phyloP scores from a whole-genome alignment of 169 alveolate species.

The Theileria parva region DNA sequence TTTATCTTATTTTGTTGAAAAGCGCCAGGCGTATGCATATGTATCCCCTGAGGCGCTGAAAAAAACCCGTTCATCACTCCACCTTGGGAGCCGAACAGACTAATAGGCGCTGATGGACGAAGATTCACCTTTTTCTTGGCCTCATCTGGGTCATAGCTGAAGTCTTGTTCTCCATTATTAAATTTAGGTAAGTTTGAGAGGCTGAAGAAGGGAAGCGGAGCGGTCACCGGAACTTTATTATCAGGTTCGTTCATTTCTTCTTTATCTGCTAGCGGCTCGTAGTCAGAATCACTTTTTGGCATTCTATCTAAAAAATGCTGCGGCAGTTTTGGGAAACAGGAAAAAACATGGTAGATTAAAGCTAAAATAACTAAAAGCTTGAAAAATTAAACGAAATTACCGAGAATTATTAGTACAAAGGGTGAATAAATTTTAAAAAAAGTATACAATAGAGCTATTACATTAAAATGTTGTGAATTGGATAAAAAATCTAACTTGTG shows the following conservation, averaged over 20 bases:
- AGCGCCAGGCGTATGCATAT: background rate
- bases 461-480: background rate
- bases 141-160: background rate
- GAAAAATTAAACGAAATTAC: background rate
- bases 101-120: background rate
- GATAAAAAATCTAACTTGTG: background rate
- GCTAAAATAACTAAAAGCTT: background rate
- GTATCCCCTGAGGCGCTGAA: conserved; percentile 20
- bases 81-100: background rate
- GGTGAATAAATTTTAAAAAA: background rate
- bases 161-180: background rate
- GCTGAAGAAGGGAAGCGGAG: background rate
- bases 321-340: background rate
- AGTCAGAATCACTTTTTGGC: conserved; percentile 11
- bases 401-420: background rate
- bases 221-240: background rate
- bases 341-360: background rate
- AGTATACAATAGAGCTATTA: background rate
- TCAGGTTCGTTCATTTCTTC: background rate
- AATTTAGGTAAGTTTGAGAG: background rate
- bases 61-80: conserved; percentile 36
- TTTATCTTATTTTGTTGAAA: background rate
- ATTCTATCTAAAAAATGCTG: background rate
- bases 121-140: background rate
- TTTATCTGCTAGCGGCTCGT: background rate